A percentile compares a stretch with the other conserved stretches of the same genome.
phyloP scores from a whole-genome alignment of 129 eudicot genomes.

The Mikania micrantha region DNA sequence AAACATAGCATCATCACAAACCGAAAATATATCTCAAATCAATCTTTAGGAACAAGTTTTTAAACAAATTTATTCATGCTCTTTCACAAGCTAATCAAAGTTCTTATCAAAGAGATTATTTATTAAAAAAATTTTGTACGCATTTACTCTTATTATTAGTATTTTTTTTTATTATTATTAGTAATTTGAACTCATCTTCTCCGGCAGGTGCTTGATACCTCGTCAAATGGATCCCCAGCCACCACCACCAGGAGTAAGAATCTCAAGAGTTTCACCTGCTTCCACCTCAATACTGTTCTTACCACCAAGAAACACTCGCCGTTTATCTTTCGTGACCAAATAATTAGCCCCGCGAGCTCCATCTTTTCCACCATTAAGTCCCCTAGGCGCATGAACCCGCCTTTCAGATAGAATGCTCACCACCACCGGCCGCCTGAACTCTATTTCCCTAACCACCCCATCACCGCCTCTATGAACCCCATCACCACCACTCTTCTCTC shows the following conservation, averaged over 20 bases:
- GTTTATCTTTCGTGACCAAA: conserved; percentile 61
- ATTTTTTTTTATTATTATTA: no score
- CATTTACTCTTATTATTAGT: background rate
- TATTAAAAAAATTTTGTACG: background rate
- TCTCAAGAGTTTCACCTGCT: conserved; percentile 80
- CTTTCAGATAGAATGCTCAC: conserved; percentile 89
- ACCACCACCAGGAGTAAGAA: conserved; percentile 99
- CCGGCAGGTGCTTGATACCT: background rate
- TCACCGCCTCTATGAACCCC: conserved; percentile 91
- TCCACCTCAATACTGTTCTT: conserved; percentile 73
- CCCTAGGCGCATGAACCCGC: conserved; percentile 92
- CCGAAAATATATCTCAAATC: no score
- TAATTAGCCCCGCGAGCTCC: conserved; percentile 87
- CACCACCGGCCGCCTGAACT: conserved; percentile 66
- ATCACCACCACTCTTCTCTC: conserved; percentile 87
- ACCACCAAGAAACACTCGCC: conserved; percentile 72
- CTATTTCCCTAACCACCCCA: conserved; percentile 86
- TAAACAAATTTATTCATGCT: conserved; percentile 2
- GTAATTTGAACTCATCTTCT: background rate
- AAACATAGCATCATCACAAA: no score
- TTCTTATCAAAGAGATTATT: background rate
- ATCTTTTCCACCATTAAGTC: conserved; percentile 70
- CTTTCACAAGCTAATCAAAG: background rate
- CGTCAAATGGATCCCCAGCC: conserved; percentile 74
- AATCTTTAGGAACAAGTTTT: background rate